Evolutionary conservation across 2,329 filamentous ascomycete species (phyloP).

Genomic region (Harringtonia lauricola): DNA sequence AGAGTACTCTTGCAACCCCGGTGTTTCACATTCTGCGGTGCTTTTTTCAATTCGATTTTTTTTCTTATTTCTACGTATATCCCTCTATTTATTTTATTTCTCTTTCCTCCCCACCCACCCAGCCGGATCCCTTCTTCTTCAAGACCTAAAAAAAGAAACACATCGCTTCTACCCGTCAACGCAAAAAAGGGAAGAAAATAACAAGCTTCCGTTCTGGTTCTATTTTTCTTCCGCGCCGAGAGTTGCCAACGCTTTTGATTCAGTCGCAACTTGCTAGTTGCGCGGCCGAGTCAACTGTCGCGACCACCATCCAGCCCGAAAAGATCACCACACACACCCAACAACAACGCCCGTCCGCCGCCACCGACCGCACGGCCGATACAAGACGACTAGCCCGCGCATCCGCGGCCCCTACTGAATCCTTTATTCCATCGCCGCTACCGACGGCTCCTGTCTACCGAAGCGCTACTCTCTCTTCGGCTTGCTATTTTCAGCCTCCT

Average conservation of each 20-base stretch:
- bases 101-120: slow-evolving; percentile 5
- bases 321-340: no score
- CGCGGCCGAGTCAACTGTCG: background rate
- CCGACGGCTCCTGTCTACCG: background rate
- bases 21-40: slow-evolving; percentile 2
- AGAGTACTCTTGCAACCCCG: background rate
- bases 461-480: background rate
- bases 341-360: no score
- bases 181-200: background rate
- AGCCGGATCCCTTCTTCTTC: slow-evolving; percentile 3
- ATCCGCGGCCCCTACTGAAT: background rate
- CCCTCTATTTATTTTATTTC: background rate
- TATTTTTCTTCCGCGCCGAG: background rate
- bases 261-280: background rate
- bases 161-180: slow-evolving; percentile 1
- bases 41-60: background rate
- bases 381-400: no score
- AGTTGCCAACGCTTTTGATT: background rate
- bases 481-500: background rate
- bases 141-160: slow-evolving; percentile 13
- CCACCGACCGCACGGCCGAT: no score
- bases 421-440: background rate
- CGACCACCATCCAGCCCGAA: no score
- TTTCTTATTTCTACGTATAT: background rate
- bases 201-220: slow-evolving; percentile 4